phyloP scores from a whole-genome alignment of 1,139 yeast species.

The Nadsonia starkeyi-henricii region DNA sequence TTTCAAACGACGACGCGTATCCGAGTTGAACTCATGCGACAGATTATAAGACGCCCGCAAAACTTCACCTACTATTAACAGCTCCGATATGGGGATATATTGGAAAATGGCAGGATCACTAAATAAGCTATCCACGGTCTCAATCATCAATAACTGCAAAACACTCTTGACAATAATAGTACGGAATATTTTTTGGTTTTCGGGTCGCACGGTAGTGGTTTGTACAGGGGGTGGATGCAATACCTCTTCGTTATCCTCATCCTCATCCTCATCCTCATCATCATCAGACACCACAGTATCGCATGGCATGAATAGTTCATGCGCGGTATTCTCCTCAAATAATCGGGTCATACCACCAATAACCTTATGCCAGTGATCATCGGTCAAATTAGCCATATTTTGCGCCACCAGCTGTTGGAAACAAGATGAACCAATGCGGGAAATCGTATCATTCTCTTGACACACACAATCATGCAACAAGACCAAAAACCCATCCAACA shows the following conservation, averaged over 20 bases:
- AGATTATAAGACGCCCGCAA: constrained; percentile 62
- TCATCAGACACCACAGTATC: constrained; percentile 3
- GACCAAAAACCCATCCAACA: constrained; percentile 66
- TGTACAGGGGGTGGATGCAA: constrained; percentile 1
- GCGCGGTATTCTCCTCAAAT: constrained; percentile 75
- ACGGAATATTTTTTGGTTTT: constrained; percentile 35
- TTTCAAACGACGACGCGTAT: constrained; percentile 71
- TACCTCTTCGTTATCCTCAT: constrained; percentile 1
- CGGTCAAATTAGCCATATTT: constrained; percentile 51
- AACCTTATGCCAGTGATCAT: constrained; percentile 63
- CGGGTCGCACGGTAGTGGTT: constrained; percentile 3
- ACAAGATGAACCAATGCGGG: constrained; percentile 86
- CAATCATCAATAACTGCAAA: constrained; percentile 77
- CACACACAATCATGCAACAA: constrained; percentile 78
- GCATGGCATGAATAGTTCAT: constrained; percentile 45
- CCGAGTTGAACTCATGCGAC: constrained; percentile 77
- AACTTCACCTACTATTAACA: constrained; percentile 44
- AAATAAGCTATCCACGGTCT: constrained; percentile 65
- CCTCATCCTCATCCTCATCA: constrained; percentile 9
- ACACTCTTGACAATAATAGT: constrained; percentile 87
- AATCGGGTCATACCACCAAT: constrained; percentile 49
- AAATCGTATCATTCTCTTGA: constrained; percentile 93
- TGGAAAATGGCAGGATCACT: constrained; percentile 54
- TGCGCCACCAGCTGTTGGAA: constrained; percentile 62
- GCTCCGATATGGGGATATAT: constrained; percentile 49